Evolutionary conservation across 331 rosid genomes (phyloP).

Genomic region (Prunus yedoensis): DNA sequence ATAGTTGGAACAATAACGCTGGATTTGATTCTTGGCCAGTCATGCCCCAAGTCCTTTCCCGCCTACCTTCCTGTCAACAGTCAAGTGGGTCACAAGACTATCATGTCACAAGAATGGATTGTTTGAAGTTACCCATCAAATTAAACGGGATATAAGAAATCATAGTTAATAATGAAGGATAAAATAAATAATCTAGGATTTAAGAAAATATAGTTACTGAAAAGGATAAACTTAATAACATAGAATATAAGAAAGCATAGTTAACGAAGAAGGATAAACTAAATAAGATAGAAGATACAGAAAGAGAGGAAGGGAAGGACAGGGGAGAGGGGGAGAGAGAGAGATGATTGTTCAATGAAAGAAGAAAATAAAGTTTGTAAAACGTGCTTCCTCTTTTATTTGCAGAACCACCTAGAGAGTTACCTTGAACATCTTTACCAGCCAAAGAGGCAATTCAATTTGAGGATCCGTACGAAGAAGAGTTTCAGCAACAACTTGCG

Average conservation of each 20-base stretch:
- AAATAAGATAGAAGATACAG: neutral
- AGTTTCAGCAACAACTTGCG: constrained; percentile 77
- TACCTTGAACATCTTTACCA: constrained; percentile 91
- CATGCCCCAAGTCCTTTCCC: constrained; percentile 70
- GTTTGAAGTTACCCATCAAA: neutral
- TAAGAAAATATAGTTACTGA: too few relatives aligned
- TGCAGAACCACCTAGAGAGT: constrained; percentile 16
- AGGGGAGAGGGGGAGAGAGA: neutral
- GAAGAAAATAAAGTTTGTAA: neutral
- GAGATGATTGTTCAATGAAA: too few relatives aligned
- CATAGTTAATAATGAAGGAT: neutral
- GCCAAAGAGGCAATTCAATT: constrained; percentile 92
- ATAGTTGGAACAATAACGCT: constrained; percentile 75
- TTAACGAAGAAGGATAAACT: neutral
- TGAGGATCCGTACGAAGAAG: constrained; percentile 80
- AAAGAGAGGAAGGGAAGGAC: neutral
- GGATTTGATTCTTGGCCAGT: constrained; percentile 81
- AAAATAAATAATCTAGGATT: too few relatives aligned
- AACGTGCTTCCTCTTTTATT: constrained; percentile 9
- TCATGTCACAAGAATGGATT: neutral
- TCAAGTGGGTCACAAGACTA: constrained; percentile 24
- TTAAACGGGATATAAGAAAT: neutral
- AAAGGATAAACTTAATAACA: too few relatives aligned
- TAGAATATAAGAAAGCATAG: neutral
- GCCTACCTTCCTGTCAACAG: constrained; percentile 64